Conservation (phyloP, 306 rosid genomes). For the Rosa lucieae region DNA sequence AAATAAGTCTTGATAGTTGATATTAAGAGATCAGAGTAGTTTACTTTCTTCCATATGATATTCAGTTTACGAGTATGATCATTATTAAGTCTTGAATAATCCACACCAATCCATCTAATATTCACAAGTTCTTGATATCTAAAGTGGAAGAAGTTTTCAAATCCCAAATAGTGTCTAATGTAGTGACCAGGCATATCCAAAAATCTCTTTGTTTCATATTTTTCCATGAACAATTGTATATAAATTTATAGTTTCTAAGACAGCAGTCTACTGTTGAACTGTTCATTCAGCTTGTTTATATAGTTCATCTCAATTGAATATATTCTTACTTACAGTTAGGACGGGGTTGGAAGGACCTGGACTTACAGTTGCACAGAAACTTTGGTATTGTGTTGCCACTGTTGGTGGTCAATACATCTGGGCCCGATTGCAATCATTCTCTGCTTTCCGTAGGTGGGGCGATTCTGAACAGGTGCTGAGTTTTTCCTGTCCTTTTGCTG, state of each 20-base stretch:
- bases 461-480: conserved; percentile 91
- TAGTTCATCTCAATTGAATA: neutral
- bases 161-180: neutral
- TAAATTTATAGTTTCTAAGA: neutral
- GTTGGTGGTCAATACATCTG: conserved; percentile 97
- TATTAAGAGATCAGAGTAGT: neutral
- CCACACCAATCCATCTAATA: neutral
- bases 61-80: neutral
- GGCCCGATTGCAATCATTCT: conserved; percentile 92
- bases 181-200: neutral
- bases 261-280: neutral
- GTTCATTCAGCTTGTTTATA: conserved; percentile 4
- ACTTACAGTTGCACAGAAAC: conserved; percentile 82
- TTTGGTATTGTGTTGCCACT: conserved; percentile 90
- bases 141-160: neutral
- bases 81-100: neutral
- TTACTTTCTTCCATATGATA: too few relatives aligned
- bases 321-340: conserved; percentile 56
- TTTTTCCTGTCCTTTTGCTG: neutral
- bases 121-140: neutral
- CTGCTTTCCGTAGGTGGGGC: conserved; percentile 99
- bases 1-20: neutral
- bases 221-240: neutral
- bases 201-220: neutral
- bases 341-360: conserved; percentile 98